Conservation (phyloP, 768 basidiomycete genomes). For the Russula emetica region DNA sequence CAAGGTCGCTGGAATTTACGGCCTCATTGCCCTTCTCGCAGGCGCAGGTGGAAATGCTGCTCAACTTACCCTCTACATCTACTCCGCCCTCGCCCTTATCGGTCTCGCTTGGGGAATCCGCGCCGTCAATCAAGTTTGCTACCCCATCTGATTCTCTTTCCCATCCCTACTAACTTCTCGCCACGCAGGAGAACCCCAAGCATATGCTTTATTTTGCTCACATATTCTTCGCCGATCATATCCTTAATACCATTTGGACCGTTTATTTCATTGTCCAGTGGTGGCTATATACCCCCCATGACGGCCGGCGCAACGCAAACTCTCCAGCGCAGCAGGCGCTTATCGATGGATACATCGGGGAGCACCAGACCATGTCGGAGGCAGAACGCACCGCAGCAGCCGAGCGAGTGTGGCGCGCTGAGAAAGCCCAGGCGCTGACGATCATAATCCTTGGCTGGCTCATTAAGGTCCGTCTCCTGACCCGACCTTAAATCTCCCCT, state of each 20-base stretch:
- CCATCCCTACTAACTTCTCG: slow-evolving; percentile 7
- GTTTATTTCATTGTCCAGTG: slow-evolving; percentile 83
- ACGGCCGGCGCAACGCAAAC: slow-evolving; percentile 74
- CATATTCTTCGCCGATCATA: slow-evolving; percentile 86
- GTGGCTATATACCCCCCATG: slow-evolving; percentile 91
- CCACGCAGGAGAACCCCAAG: slow-evolving; percentile 76
- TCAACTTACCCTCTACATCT: slow-evolving; percentile 89
- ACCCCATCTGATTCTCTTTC: slow-evolving; percentile 2
- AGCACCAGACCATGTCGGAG: slow-evolving; percentile 51
- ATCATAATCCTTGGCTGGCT: slow-evolving; percentile 84
- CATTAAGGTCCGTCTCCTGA: slow-evolving; percentile 59
- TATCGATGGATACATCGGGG: slow-evolving; percentile 48
- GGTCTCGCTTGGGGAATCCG: slow-evolving; percentile 84
- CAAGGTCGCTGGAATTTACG: slow-evolving; percentile 97
- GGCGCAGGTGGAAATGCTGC: slow-evolving; percentile 92
- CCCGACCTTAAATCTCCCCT: neutral
- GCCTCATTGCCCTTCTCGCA: slow-evolving; percentile 84
- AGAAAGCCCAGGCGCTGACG: slow-evolving; percentile 74
- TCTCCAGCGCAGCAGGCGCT: slow-evolving; percentile 87
- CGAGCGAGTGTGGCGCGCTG: slow-evolving; percentile 79
- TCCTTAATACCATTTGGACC: slow-evolving; percentile 89
- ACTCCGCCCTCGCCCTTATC: slow-evolving; percentile 78
- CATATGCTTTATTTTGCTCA: slow-evolving; percentile 88
- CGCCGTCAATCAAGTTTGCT: slow-evolving; percentile 76
- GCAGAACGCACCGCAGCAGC: slow-evolving; percentile 70